Conservation (phyloP, 2,329 filamentous ascomycete genomes). For the Dothideomycetidae sp. region DNA sequence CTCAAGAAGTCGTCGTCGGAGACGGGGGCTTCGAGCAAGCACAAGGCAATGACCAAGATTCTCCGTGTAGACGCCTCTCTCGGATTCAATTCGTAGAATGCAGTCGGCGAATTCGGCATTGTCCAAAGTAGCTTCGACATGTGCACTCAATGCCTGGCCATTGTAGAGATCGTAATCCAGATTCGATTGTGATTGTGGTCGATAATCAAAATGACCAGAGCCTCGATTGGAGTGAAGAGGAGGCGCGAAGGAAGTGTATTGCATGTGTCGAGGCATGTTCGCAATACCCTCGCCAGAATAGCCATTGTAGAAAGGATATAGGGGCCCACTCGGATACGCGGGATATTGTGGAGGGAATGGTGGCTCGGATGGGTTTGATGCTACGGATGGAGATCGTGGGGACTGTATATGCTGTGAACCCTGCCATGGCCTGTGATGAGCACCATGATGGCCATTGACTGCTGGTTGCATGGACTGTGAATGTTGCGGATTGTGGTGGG, state of each 20-base stretch:
- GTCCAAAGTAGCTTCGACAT: conserved; percentile 2
- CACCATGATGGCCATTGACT: conserved; percentile 2
- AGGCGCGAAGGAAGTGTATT: conserved; percentile 2
- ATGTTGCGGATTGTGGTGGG: background rate
- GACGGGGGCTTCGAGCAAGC: conserved; percentile 2
- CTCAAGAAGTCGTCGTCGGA: background rate
- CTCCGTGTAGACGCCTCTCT: background rate
- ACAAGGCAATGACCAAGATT: conserved; percentile 2
- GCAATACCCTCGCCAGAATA: background rate
- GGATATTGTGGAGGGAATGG: conserved; percentile 4
- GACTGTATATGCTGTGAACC: background rate
- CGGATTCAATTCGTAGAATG: background rate
- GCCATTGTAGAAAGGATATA: background rate
- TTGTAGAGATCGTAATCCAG: conserved; percentile 3
- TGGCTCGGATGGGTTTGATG: conserved; percentile 1
- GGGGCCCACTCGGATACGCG: background rate
- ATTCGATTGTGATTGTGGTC: conserved; percentile 1
- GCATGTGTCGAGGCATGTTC: conserved; percentile 1
- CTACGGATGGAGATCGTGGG: conserved; percentile 1
- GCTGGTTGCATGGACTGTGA: background rate
- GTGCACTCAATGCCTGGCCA: conserved; percentile 1
- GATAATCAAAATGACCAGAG: conserved; percentile 1
- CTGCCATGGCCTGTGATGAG: background rate
- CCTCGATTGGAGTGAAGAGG: conserved; percentile 3
- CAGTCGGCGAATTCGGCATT: conserved; percentile 2